Evolutionary conservation across 768 basidiomycete genomes (phyloP).

Genomic region (Phallus indusiatus): DNA sequence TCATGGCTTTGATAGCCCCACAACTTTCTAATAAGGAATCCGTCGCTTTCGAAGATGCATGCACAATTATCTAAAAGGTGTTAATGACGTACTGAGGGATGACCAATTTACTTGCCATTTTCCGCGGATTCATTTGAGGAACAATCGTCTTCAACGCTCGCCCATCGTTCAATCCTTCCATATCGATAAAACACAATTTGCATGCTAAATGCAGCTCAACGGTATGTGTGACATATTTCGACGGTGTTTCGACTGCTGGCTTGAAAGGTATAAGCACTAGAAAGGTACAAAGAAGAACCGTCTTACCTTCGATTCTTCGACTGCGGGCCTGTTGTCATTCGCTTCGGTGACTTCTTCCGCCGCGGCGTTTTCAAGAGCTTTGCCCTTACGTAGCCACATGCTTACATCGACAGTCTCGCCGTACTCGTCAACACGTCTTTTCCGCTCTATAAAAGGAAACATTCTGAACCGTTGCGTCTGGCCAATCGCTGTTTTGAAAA

Average conservation of each 20-base stretch:
- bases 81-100: background rate
- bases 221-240: slow-evolving; percentile 74
- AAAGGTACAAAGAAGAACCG: background rate
- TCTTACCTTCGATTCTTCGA: slow-evolving; percentile 72
- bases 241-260: slow-evolving; percentile 75
- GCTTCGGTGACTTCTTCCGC: slow-evolving; percentile 70
- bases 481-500: slow-evolving; percentile 70
- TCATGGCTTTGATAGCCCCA: slow-evolving; percentile 78
- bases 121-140: slow-evolving; percentile 91
- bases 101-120: slow-evolving; percentile 53
- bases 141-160: slow-evolving; percentile 95
- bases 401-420: slow-evolving; percentile 94
- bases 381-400: slow-evolving; percentile 90
- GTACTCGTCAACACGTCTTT: slow-evolving; percentile 86
- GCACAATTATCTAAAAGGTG: slow-evolving; percentile 69
- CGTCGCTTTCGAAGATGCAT: slow-evolving; percentile 60
- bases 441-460: slow-evolving; percentile 96
- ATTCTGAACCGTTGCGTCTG: slow-evolving; percentile 82
- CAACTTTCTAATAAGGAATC: slow-evolving; percentile 72
- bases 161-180: slow-evolving; percentile 95
- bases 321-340: slow-evolving; percentile 56
- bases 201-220: slow-evolving; percentile 78
- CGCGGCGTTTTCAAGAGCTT: slow-evolving; percentile 80
- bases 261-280: slow-evolving; percentile 27
- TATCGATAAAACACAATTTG: slow-evolving; percentile 82